Conservation (phyloP, 306 rosid genomes). For the Potentilla sterilis region DNA sequence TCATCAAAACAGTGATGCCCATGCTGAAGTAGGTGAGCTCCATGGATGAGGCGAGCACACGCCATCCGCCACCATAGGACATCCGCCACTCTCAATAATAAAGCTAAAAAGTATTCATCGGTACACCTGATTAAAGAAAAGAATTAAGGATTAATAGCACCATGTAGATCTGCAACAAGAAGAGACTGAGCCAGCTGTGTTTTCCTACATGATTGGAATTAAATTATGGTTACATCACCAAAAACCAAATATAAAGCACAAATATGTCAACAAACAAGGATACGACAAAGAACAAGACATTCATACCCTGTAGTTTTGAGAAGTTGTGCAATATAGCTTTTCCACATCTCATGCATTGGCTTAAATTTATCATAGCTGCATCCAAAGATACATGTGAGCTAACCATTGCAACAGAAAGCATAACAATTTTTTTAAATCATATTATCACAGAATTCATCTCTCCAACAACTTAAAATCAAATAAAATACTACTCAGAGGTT, state of each 20-base stretch:
- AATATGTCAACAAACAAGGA: conserved; percentile 11
- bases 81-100: too few relatives aligned
- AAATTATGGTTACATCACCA: conserved; percentile 19
- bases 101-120: neutral
- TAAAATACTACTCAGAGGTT: neutral
- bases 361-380: conserved; percentile 59
- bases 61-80: too few relatives aligned
- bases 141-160: conserved; percentile 52
- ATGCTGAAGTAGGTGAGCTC: too few relatives aligned
- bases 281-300: conserved; percentile 17
- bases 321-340: conserved; percentile 50
- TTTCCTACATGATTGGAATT: conserved; percentile 54
- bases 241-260: neutral
- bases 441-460: neutral
- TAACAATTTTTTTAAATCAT: neutral
- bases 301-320: conserved; percentile 57
- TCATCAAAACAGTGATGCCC: too few relatives aligned
- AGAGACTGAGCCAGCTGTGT: conserved; percentile 73
- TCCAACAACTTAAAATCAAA: neutral
- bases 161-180: conserved; percentile 77
- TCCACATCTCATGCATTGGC: conserved; percentile 95
- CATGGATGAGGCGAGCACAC: too few relatives aligned
- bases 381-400: conserved; percentile 18
- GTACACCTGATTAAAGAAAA: conserved; percentile 10
- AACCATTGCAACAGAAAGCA: neutral